Conservation (phyloP, 441 rosid species). For the Capsella rubella region DNA sequence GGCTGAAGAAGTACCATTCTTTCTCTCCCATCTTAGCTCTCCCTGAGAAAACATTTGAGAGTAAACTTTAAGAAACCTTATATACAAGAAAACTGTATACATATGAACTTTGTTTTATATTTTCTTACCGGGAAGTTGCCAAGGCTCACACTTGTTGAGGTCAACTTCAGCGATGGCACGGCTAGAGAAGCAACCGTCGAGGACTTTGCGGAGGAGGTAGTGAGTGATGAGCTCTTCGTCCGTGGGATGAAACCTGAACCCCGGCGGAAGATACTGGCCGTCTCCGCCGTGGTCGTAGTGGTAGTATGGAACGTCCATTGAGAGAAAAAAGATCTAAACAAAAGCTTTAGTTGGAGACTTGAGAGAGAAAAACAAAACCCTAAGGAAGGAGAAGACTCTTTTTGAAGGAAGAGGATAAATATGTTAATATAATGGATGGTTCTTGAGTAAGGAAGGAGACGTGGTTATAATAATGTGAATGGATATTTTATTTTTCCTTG, state of each 20-base stretch:
- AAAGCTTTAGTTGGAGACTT: not conserved
- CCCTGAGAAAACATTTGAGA: slow-evolving; percentile 45
- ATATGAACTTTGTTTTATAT: not conserved
- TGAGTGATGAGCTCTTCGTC: slow-evolving; percentile 95
- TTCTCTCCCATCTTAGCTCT: slow-evolving; percentile 96
- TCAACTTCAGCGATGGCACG: slow-evolving; percentile 93
- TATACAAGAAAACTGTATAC: not conserved
- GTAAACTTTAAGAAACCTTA: slow-evolving; percentile 22
- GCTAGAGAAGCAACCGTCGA: slow-evolving; percentile 74
- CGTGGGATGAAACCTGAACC: slow-evolving; percentile 91
- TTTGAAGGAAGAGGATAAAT: slow-evolving; percentile 25
- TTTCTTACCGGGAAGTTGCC: slow-evolving; percentile 91
- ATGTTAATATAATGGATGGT: slow-evolving; percentile 39
- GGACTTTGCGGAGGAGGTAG: slow-evolving; percentile 87
- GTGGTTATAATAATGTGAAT: slow-evolving; percentile 35
- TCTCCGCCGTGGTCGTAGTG: slow-evolving; percentile 56
- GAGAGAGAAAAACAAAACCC: not conserved
- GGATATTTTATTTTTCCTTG: slow-evolving; percentile 1
- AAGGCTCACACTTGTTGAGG: slow-evolving; percentile 95
- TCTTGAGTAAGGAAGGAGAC: slow-evolving; percentile 31
- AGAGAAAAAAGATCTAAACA: not conserved
- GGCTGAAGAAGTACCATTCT: slow-evolving; percentile 93
- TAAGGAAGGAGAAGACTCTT: slow-evolving; percentile 6
- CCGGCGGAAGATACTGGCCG: slow-evolving; percentile 78
- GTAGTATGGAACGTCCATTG: slow-evolving; percentile 45